Evolutionary conservation across 495 filamentous ascomycete species (phyloP), one percentile per base, ranked within the genome.

Genomic region (Neurospora terricola): DNA sequence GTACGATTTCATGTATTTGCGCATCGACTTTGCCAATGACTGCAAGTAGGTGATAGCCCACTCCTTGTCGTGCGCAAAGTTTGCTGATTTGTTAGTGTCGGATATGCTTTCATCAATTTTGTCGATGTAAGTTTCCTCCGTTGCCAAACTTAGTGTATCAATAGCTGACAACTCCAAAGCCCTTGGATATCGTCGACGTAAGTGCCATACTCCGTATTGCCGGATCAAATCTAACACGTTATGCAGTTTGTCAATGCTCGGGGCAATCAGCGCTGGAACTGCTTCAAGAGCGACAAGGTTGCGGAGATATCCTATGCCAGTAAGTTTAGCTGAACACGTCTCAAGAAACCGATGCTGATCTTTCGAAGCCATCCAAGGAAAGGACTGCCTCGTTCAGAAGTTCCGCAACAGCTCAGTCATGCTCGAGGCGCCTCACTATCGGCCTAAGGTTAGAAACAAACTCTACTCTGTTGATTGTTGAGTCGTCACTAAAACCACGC

Each of bases 21-120:
- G 96, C 37, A 98, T 98, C 80, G 93, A 96, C 79, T 96, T 96
- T 78, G 88, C 89, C 59, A 93, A 94, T 76, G 90, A 93, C 73
- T 94, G 92, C 91, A 96, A 95, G 93, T 94, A 83, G 80, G 91
- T 84, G 68, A 30, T 37, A 69, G 18, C 45, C 30, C 23, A 48
- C 27, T 36, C 62, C 23, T 9, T 21, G 0, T 38, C 27, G n/a
- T 36, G 12, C 2, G 4, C 16, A 14, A 43, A 14, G 2, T 3
- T 8, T 76, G 81, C 76, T 85, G 79, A 83, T 71, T 68, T 75
- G 27, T 18, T 74, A 98, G 94, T 81, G 96, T 99, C 72, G 96
- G 96, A 72, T 99, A 99, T 85, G 96, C 94, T 0, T 99, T 99
- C 83, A 93, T 99, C 81, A 98, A 99, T 79, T 97, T 99, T 77